phyloP scores from a whole-genome alignment of 306 rosid genomes.

The Vigna angularis region DNA sequence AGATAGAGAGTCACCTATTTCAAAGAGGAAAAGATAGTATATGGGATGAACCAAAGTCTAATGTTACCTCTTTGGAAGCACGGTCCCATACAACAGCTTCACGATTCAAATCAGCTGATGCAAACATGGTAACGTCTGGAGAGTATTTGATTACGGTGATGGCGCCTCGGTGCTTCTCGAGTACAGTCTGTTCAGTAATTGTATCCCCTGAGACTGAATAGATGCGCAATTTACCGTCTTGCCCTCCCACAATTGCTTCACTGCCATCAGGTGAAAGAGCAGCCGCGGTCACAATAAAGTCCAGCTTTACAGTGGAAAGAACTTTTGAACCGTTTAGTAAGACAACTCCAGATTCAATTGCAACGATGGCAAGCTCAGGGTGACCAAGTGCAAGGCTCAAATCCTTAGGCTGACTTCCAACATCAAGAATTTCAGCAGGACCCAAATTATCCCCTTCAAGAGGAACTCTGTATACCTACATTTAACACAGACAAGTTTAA shows the following conservation, averaged over 20 bases:
- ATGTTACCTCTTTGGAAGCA: slow-evolving; percentile 74
- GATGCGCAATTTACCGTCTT: slow-evolving; percentile 87
- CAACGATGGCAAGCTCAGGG: slow-evolving; percentile 78
- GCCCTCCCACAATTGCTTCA: slow-evolving; percentile 92
- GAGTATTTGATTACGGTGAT: slow-evolving; percentile 84
- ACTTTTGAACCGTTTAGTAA: slow-evolving; percentile 71
- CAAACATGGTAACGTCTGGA: slow-evolving; percentile 94
- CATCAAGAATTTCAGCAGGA: slow-evolving; percentile 74
- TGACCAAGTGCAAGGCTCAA: slow-evolving; percentile 71
- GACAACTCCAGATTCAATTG: slow-evolving; percentile 87
- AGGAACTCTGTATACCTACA: slow-evolving; percentile 87
- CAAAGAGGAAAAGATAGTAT: neutral
- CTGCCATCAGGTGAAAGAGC: slow-evolving; percentile 87
- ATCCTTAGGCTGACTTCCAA: slow-evolving; percentile 97
- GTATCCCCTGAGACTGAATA: slow-evolving; percentile 79
- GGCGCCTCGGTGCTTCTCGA: slow-evolving; percentile 97
- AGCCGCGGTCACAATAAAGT: slow-evolving; percentile 77
- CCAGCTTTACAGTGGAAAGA: slow-evolving; percentile 71
- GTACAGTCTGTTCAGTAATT: slow-evolving; percentile 71
- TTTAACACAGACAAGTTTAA: slow-evolving; percentile 17
- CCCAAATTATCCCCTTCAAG: slow-evolving; percentile 70
- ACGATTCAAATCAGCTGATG: slow-evolving; percentile 94
- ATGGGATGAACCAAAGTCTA: slow-evolving; percentile 36
- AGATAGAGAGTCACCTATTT: slow-evolving; percentile 13
- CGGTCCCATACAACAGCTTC: slow-evolving; percentile 97